Conservation (phyloP, 2,329 filamentous ascomycete species). For the Stagonosporopsis chrysanthemi region DNA sequence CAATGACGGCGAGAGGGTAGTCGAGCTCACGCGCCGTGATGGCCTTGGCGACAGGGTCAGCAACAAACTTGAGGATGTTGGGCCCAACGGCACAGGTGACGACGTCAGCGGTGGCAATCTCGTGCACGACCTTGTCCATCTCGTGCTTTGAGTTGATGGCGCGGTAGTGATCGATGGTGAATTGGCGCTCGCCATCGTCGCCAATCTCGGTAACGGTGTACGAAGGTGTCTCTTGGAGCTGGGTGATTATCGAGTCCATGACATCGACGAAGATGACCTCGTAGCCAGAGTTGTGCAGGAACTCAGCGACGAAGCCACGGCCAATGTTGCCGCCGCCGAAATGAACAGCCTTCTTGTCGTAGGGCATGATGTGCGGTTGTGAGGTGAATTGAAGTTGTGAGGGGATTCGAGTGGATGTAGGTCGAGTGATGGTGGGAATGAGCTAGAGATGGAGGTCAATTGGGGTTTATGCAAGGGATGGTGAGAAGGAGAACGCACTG, state of each 20-base stretch:
- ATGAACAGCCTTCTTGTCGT: conserved; percentile 60
- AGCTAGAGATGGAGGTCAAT: conserved; percentile 10
- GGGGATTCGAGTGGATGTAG: neutral
- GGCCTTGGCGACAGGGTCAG: conserved; percentile 92
- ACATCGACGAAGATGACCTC: conserved; percentile 98
- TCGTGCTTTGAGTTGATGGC: conserved; percentile 94
- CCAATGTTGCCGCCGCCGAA: conserved; percentile 64
- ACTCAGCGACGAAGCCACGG: conserved; percentile 60
- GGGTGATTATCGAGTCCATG: conserved; percentile 80
- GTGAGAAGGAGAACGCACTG: neutral
- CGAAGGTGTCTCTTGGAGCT: conserved; percentile 74
- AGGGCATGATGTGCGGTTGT: conserved; percentile 44
- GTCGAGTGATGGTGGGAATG: conserved; percentile 8
- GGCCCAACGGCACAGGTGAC: conserved; percentile 98
- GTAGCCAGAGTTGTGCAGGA: conserved; percentile 93
- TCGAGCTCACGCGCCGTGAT: conserved; percentile 75
- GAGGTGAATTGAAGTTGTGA: too few relatives aligned
- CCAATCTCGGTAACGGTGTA: conserved; percentile 96
- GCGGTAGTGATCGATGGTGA: conserved; percentile 91
- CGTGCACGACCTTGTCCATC: conserved; percentile 79
- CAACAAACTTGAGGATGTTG: conserved; percentile 95
- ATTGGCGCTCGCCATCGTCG: conserved; percentile 78
- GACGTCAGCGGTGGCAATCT: conserved; percentile 85
- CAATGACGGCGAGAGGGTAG: conserved; percentile 86
- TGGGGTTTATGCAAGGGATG: neutral